Percentiles rank a stretch among this genome's conserved stretches.
phyloP scores from a whole-genome alignment of 257 asterid species.

The Mentha longifolia region DNA sequence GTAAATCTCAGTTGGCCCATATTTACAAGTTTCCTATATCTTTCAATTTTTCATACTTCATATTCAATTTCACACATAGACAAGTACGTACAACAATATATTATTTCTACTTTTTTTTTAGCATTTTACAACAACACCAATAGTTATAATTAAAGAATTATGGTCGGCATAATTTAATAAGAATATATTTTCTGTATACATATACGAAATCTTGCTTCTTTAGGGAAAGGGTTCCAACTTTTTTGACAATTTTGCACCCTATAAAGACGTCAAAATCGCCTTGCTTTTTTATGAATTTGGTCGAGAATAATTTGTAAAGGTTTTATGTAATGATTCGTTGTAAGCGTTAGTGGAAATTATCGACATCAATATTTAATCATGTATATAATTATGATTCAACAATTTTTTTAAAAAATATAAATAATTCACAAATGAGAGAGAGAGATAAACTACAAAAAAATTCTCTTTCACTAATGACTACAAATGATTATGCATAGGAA shows the following conservation, averaged over 20 bases:
- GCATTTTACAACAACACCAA: neutral
- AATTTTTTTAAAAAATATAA: too few relatives aligned
- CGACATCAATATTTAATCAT: constrained; percentile 21
- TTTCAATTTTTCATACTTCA: neutral
- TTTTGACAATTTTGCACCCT: constrained; percentile 36
- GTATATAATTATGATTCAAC: too few relatives aligned
- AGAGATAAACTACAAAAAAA: too few relatives aligned
- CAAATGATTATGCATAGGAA: too few relatives aligned
- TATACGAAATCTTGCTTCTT: neutral
- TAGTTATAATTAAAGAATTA: constrained; percentile 10
- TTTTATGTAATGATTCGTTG: constrained; percentile 9
- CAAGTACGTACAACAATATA: neutral
- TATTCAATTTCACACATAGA: neutral
- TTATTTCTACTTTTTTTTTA: neutral
- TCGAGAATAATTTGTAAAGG: constrained; percentile 19
- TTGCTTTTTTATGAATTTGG: constrained; percentile 21
- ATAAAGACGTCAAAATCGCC: constrained; percentile 29
- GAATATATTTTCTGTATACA: too few relatives aligned
- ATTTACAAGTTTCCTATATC: constrained; percentile 1
- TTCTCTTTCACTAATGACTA: too few relatives aligned
- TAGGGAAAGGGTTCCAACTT: constrained; percentile 27
- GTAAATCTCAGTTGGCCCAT: neutral
- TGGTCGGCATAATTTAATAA: constrained; percentile 34
- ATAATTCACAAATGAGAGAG: too few relatives aligned
- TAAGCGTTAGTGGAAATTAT: constrained; percentile 21